Evolutionary conservation across 2,329 filamentous ascomycete species (phyloP), one percentile per base, ranked within the genome.

Genomic region (Aspergillus sp.): DNA sequence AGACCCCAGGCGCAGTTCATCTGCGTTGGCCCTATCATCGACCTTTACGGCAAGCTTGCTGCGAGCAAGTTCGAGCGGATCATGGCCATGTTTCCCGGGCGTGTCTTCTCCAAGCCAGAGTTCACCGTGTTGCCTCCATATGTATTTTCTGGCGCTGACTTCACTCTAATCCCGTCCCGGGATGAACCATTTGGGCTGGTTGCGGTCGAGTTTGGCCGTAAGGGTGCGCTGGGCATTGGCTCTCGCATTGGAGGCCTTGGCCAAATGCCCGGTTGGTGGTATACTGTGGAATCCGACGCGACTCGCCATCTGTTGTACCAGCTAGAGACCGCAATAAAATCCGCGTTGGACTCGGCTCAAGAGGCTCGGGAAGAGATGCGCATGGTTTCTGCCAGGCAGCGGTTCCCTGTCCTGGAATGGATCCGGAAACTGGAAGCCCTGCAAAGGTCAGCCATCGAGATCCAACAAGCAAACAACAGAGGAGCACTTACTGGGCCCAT

Each of bases 201-300:
- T 6, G 86, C 86, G 31, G 86, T 89, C 45, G 86, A 89, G 65
- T 89, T 89, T 62, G 86, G 86, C 56, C 79, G 86, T 23, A 88
- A 89, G 69, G 86, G 86, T 64, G 86, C 86, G 19, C 78, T 89
- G 46, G 86, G 86, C 64, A 84, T 89, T 56, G 86, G 86, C 47
- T 84, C 86, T 40, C 79, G 85, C 54, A 86, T 89, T 39, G 86
- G 86, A 62, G 86, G 86, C 55, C 78, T 89, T 21, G 85, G 86
- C n/a, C 84, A 87, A 67, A 88, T 89, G 86, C 86, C 86, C 17
- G 86, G 86, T 23, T 88, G 86, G 82, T 89, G 86, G 86, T 89
- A 84, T 69, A 88, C 86, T 0, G 83, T 89, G 55, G 86, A 89
- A 68, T 87, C 84, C 0, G 85, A 81, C 5, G 84, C 84, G 1